phyloP scores from a whole-genome alignment of 1,284 basidiomycete genomes.

The Flammula alnicola region DNA sequence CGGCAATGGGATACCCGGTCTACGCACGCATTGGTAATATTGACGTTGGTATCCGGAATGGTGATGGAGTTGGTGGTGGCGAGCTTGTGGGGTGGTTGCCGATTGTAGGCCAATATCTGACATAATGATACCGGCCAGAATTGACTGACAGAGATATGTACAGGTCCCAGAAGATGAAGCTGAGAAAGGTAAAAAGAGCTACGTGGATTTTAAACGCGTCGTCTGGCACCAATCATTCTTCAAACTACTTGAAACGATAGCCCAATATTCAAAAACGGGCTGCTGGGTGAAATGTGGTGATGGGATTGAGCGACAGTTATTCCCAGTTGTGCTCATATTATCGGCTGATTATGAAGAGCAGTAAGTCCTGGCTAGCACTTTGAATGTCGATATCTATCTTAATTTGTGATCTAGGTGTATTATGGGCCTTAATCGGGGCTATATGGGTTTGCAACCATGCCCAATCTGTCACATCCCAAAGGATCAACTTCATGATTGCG shows the following conservation, averaged over 20 bases:
- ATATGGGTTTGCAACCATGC: conserved; percentile 12
- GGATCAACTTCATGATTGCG: neutral
- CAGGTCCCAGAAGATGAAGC: conserved; percentile 33
- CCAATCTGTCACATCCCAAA: conserved; percentile 21
- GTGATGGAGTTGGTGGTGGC: conserved; percentile 40
- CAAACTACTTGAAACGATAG: conserved; percentile 32
- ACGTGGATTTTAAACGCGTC: conserved; percentile 35
- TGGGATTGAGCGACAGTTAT: conserved; percentile 28
- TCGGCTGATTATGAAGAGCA: conserved; percentile 45
- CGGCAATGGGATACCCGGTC: conserved; percentile 47
- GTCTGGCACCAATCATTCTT: conserved; percentile 39
- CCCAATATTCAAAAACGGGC: conserved; percentile 29
- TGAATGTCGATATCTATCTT: neutral
- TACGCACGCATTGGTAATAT: conserved; percentile 44
- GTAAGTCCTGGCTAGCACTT: conserved; percentile 31
- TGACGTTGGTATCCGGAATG: conserved; percentile 40
- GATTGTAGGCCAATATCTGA: conserved; percentile 39
- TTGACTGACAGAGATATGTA: conserved; percentile 6
- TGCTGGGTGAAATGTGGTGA: conserved; percentile 11
- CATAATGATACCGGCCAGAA: neutral
- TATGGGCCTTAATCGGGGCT: conserved; percentile 30
- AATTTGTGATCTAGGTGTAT: conserved; percentile 26
- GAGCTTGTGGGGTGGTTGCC: conserved; percentile 48
- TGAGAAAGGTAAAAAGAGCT: conserved; percentile 33
- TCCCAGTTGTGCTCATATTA: conserved; percentile 37